Evolutionary conservation across 306 rosid species (phyloP).

Genomic region (Pachyrhizus erosus): DNA sequence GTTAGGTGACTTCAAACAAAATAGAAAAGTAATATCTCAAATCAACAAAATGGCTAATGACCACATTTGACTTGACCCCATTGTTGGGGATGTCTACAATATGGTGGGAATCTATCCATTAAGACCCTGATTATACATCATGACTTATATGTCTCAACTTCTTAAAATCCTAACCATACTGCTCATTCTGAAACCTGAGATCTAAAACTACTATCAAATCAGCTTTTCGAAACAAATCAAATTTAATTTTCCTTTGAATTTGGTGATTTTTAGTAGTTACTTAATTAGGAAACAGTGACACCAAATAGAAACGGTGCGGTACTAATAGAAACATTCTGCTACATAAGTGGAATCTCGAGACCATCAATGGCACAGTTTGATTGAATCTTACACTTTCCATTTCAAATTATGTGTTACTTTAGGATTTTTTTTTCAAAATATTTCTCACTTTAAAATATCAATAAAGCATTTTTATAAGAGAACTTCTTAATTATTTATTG

Average conservation of each 20-base stretch:
- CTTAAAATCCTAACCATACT: neutral
- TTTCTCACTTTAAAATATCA: neutral
- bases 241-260: neutral
- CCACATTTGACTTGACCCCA: constrained; percentile 22
- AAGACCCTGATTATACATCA: neutral
- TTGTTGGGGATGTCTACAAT: constrained; percentile 26
- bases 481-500: neutral
- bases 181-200: neutral
- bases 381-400: neutral
- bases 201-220: constrained; percentile 19
- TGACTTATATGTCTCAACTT: neutral
- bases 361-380: constrained; percentile 4
- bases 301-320: neutral
- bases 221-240: neutral
- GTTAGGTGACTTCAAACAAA: constrained; percentile 45
- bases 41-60: constrained; percentile 38
- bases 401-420: neutral
- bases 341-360: constrained; percentile 24
- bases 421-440: neutral
- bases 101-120: constrained; percentile 16
- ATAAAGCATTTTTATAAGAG: neutral
- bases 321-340: neutral
- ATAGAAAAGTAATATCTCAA: constrained; percentile 29
- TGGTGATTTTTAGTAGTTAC: neutral
- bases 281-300: neutral